Percentiles rank a stretch among this genome's conserved stretches.
Evolutionary conservation across 208 protist species (phyloP).

Genomic region (Leishmania major): DNA sequence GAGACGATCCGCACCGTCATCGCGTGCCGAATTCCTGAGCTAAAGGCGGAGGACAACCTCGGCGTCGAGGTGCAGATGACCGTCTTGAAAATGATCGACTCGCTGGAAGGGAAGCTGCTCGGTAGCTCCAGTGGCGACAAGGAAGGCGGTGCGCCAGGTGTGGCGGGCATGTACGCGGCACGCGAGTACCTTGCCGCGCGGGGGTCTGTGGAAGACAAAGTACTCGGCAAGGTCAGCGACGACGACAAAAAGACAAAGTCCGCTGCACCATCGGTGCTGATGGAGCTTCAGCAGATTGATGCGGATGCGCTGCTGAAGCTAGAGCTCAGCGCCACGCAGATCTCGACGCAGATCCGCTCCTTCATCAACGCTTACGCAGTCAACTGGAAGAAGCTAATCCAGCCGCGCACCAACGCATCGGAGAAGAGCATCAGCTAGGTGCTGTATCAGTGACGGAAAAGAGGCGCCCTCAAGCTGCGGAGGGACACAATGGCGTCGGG

Average conservation of each 20-base stretch:
- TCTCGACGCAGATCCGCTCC: slow-evolving; percentile 56
- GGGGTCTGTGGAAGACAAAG: slow-evolving; percentile 64
- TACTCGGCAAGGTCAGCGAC: slow-evolving; percentile 49
- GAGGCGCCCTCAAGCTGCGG: background rate
- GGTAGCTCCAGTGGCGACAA: slow-evolving; percentile 46
- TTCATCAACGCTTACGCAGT: slow-evolving; percentile 78
- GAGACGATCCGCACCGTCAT: slow-evolving; percentile 76
- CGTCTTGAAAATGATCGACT: slow-evolving; percentile 67
- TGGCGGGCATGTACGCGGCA: slow-evolving; percentile 45
- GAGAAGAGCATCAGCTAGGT: slow-evolving; percentile 72
- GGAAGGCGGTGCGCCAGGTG: slow-evolving; percentile 28
- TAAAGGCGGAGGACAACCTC: slow-evolving; percentile 89
- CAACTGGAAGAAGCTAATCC: slow-evolving; percentile 90
- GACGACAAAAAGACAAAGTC: slow-evolving; percentile 41
- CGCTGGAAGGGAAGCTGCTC: slow-evolving; percentile 47
- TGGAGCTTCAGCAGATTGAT: slow-evolving; percentile 76
- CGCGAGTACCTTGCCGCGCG: slow-evolving; percentile 65
- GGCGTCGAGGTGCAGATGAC: slow-evolving; percentile 81
- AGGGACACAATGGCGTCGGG: background rate
- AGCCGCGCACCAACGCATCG: slow-evolving; percentile 52
- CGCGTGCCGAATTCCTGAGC: slow-evolving; percentile 70
- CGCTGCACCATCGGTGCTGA: slow-evolving; percentile 48
- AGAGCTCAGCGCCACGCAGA: slow-evolving; percentile 58
- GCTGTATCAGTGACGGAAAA: background rate
- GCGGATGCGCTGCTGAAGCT: slow-evolving; percentile 58